Evolutionary conservation across 371 early-diverging fungal genomes (phyloP).

Genomic region (Chytridium lagenaria): DNA sequence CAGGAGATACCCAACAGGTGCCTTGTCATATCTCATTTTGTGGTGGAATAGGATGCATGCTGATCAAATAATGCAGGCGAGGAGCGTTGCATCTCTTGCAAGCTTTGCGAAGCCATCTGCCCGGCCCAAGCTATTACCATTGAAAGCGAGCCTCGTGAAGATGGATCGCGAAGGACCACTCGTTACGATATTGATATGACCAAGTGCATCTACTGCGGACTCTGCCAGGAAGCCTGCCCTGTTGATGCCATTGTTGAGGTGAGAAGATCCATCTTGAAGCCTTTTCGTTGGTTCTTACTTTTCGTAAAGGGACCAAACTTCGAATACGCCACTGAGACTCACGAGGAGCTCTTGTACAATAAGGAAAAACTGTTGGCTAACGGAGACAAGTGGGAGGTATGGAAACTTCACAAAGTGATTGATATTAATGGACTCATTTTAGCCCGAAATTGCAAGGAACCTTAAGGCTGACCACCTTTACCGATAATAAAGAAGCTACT

Average conservation of each 20-base stretch:
- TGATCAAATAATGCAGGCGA: constrained; percentile 70
- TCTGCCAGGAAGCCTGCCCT: constrained; percentile 96
- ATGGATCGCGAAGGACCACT: constrained; percentile 94
- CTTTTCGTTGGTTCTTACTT: not conserved
- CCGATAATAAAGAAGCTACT: constrained; percentile 60
- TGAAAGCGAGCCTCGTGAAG: constrained; percentile 96
- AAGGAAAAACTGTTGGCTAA: constrained; percentile 97
- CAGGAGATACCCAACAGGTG: constrained; percentile 94
- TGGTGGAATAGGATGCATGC: too few species aligned
- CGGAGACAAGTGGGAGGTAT: constrained; percentile 97
- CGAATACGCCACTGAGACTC: constrained; percentile 96
- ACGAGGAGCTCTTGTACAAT: constrained; percentile 90
- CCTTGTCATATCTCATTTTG: constrained; percentile 11
- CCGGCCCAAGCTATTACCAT: constrained; percentile 99
- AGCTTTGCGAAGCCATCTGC: constrained; percentile 97
- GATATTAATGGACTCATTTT: constrained; percentile 12
- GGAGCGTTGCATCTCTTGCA: constrained; percentile 98
- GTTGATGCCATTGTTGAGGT: constrained; percentile 98
- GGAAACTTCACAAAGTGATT: not conserved
- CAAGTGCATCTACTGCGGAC: constrained; percentile 90
- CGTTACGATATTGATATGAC: constrained; percentile 99
- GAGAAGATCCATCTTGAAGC: too few species aligned
- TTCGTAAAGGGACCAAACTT: constrained; percentile 81
- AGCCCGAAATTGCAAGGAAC: constrained; percentile 59
- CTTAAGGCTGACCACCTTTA: constrained; percentile 73